Evolutionary conservation across 306 rosid genomes (phyloP).

Genomic region (Calophaca sinica): DNA sequence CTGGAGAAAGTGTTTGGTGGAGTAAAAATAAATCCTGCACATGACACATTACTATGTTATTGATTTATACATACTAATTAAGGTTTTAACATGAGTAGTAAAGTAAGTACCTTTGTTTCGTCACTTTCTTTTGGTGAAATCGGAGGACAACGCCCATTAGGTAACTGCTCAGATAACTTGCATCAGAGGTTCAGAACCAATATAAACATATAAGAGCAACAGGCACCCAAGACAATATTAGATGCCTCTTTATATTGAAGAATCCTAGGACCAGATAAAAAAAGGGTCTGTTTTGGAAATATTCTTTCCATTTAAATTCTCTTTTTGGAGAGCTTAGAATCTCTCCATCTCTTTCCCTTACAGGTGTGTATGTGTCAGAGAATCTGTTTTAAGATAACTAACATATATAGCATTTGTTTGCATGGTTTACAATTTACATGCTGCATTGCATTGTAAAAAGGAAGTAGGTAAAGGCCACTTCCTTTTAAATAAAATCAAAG

Average conservation of each 20-base stretch:
- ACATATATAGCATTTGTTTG: constrained; percentile 30
- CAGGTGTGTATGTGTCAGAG: background rate
- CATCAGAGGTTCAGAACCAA: constrained; percentile 43
- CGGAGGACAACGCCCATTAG: constrained; percentile 61
- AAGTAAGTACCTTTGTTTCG: constrained; percentile 71
- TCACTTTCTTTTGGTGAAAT: constrained; percentile 73
- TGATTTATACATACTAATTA: constrained; percentile 6
- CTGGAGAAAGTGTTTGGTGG: constrained; percentile 88
- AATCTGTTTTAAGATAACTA: constrained; percentile 17
- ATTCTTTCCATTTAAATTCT: constrained; percentile 15
- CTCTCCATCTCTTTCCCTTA: constrained; percentile 9
- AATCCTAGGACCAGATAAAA: constrained; percentile 22
- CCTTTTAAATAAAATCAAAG: too few relatives aligned
- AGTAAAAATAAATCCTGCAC: constrained; percentile 79
- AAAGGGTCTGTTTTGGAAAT: background rate
- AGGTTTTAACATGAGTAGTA: constrained; percentile 22
- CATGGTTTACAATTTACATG: constrained; percentile 34
- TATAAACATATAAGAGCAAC: constrained; percentile 27
- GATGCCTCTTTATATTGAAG: constrained; percentile 22
- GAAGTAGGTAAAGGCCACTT: constrained; percentile 28
- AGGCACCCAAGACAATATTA: constrained; percentile 18
- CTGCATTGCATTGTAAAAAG: constrained; percentile 22
- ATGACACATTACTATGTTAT: constrained; percentile 33
- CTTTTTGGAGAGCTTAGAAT: constrained; percentile 24
- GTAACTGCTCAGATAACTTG: constrained; percentile 56